Percentiles rank a stretch among this genome's conserved stretches.
Conservation (phyloP, 768 basidiomycete genomes). For the Boletellus emodensis region DNA sequence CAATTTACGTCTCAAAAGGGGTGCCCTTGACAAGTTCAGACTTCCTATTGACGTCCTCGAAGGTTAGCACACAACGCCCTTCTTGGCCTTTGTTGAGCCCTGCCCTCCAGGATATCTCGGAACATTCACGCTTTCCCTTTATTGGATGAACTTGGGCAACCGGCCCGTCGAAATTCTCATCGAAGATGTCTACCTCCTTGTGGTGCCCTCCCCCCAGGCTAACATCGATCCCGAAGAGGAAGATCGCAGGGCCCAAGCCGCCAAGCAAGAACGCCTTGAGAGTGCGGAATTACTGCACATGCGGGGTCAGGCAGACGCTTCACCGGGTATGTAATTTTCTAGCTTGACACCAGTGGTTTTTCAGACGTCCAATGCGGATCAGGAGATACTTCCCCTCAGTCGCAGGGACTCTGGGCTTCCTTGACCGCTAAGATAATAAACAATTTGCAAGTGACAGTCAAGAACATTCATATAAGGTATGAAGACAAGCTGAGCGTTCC, state of each 20-base stretch:
- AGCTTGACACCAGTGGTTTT: not conserved
- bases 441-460: slow-evolving; percentile 92
- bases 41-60: slow-evolving; percentile 93
- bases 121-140: slow-evolving; percentile 77
- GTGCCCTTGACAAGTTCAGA: slow-evolving; percentile 91
- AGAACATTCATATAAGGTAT: slow-evolving; percentile 94
- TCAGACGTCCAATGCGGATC: slow-evolving; percentile 6
- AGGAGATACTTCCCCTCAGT: slow-evolving; percentile 56
- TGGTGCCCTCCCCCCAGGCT: slow-evolving; percentile 72
- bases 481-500: slow-evolving; percentile 94
- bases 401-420: slow-evolving; percentile 81
- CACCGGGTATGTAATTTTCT: slow-evolving; percentile 38
- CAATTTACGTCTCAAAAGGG: slow-evolving; percentile 85
- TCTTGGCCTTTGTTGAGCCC: not conserved
- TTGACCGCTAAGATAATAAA: slow-evolving; percentile 88
- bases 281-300: slow-evolving; percentile 83
- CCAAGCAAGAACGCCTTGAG: slow-evolving; percentile 84
- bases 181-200: slow-evolving; percentile 93
- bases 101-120: slow-evolving; percentile 67
- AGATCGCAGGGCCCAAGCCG: slow-evolving; percentile 72
- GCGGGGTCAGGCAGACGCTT: slow-evolving; percentile 49
- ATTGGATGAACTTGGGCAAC: slow-evolving; percentile 86
- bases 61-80: slow-evolving; percentile 42
- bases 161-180: slow-evolving; percentile 88
- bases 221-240: slow-evolving; percentile 79